Evolutionary conservation across 2,329 filamentous ascomycete genomes (phyloP), one percentile per base, ranked within the genome.

Genomic region (Apiospora aurea): DNA sequence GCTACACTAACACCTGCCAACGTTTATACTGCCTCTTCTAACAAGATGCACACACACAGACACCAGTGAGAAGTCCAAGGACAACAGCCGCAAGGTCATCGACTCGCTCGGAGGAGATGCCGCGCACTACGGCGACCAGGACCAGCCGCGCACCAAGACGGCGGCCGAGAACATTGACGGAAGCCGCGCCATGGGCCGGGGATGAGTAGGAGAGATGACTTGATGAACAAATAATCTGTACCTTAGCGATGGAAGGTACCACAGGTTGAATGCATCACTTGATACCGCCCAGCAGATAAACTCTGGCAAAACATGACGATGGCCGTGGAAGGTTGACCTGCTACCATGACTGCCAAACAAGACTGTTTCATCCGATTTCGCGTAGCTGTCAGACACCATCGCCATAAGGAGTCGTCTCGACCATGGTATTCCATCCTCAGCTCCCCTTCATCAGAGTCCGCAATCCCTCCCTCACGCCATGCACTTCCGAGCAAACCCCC

Each of bases 11-110:
- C 29, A 41, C 0, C 14, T 57, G 26, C 26, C 13, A 16, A 10
- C 16, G 2, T 61, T 16, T 38, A 21, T 21, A 7, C 26, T 16
- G 14, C 26, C 29, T 21, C 53, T 2, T 47, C 67, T 69, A 24
- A 69, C 67, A 13, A 1, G 18, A 11, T 41, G 38, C 14, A 16
- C 18, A 21, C 18, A 21, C 6, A 14, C 68, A 85, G 83, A 85
- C 74, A 85, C 83, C 4, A 85, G 83, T 75, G 80, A 84, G 47
- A 77, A 78, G 71, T 85, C 84, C 67, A 87, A 87, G 77, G 78
- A 85, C 76, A 79, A 85, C 71, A 85, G 83, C 70, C 78, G 78
- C 67, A 67, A 84, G 74, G 80, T 78, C 8, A 82, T 87, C 66
- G 79, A 85, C 64, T 74, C 79, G 14, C 76, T 87, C 4, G 84